Percentiles rank a stretch among this genome's conserved stretches.
Evolutionary conservation across 768 basidiomycete species (phyloP).

Genomic region (Trametes maxima): DNA sequence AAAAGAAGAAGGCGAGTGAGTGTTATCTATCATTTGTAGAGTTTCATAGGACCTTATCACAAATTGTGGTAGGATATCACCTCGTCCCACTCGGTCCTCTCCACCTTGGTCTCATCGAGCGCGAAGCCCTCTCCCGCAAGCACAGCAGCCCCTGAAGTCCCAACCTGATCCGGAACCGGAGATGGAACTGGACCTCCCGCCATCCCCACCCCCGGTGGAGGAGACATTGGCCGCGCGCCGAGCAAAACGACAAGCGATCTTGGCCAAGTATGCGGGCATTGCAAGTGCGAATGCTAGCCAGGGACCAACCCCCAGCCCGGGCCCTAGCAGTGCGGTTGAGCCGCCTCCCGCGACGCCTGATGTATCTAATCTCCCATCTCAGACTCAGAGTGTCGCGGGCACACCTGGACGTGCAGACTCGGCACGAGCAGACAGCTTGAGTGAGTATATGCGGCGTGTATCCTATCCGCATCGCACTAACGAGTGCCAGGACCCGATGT

Average conservation of each 20-base stretch:
- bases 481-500: conserved; percentile 38
- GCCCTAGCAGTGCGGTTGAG: conserved; percentile 73
- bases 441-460: conserved; percentile 1
- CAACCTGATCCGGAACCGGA: conserved; percentile 46
- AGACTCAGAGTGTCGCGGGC: conserved; percentile 49
- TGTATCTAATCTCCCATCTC: conserved; percentile 65
- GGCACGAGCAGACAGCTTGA: conserved; percentile 7
- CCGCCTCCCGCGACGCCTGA: conserved; percentile 62
- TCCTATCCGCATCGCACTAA: neutral
- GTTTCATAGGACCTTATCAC: neutral
- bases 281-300: conserved; percentile 44
- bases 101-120: conserved; percentile 31
- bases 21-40: conserved; percentile 39
- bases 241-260: conserved; percentile 72
- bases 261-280: conserved; percentile 69
- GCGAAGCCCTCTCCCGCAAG: neutral
- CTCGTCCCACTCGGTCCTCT: conserved; percentile 42
- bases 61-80: conserved; percentile 60
- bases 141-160: neutral
- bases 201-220: conserved; percentile 52
- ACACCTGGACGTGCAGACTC: conserved; percentile 32
- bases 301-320: conserved; percentile 54
- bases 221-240: conserved; percentile 67
- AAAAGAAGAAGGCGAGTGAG: conserved; percentile 94
- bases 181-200: conserved; percentile 58